A percentile compares a stretch with the other conserved stretches of the same genome.
Evolutionary conservation across 176 grass and related monocot genomes (phyloP).

Genomic region (Zoysia pacifica): DNA sequence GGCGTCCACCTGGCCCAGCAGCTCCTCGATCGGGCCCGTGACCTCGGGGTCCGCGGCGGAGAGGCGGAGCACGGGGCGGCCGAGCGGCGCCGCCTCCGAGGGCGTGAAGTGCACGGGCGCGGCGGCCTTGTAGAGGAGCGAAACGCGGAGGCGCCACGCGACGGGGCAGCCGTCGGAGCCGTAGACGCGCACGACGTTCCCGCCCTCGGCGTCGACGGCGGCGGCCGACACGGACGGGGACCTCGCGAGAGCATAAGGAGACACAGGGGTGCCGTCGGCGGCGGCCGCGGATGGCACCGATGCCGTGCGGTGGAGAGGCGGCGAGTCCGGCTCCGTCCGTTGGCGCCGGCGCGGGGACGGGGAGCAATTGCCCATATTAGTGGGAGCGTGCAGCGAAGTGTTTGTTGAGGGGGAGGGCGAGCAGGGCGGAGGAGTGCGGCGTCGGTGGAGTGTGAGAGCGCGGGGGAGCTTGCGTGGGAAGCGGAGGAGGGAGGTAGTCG

Average conservation of each 20-base stretch:
- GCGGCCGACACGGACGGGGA: slow-evolving; percentile 44
- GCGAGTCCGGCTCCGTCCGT: slow-evolving; percentile 35
- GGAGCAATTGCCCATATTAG: slow-evolving; percentile 57
- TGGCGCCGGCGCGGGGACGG: slow-evolving; percentile 54
- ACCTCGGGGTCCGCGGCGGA: slow-evolving; percentile 63
- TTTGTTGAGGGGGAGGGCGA: slow-evolving; percentile 8
- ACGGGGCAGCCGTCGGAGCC: slow-evolving; percentile 79
- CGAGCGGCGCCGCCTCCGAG: slow-evolving; percentile 66
- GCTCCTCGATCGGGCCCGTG: slow-evolving; percentile 55
- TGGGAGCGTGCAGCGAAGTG: not conserved
- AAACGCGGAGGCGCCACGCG: slow-evolving; percentile 68
- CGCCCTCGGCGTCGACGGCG: slow-evolving; percentile 24
- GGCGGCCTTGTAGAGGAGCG: slow-evolving; percentile 90
- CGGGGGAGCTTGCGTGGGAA: not conserved
- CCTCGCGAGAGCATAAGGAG: slow-evolving; percentile 47
- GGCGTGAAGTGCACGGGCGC: slow-evolving; percentile 77
- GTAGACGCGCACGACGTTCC: slow-evolving; percentile 65
- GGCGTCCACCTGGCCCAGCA: slow-evolving; percentile 70
- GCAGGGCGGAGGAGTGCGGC: not conserved
- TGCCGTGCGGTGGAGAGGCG: not conserved
- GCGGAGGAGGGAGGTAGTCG: slow-evolving; percentile 23
- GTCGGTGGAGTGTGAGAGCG: not conserved
- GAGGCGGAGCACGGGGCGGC: slow-evolving; percentile 73
- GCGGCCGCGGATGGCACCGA: not conserved
- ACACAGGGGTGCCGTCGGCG: slow-evolving; percentile 26